A percentile compares a stretch with the other conserved stretches of the same genome.
Conservation (phyloP, 208 protist species). For the Trypanosoma cruzi region DNA sequence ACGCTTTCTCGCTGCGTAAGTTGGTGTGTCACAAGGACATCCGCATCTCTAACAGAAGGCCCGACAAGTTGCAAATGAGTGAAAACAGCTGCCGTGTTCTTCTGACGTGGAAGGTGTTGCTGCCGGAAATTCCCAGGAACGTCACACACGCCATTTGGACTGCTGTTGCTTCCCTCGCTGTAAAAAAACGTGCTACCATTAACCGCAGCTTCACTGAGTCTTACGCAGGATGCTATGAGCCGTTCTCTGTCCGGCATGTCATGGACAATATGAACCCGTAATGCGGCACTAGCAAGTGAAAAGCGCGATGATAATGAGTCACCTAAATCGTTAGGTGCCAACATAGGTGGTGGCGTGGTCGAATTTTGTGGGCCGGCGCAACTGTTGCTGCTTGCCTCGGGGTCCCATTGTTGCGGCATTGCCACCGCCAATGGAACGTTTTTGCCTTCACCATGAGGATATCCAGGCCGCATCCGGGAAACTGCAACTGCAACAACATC, state of each 20-base stretch:
- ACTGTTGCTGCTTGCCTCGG: constrained; percentile 2
- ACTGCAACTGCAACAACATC: too few relatives aligned
- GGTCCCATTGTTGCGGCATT: constrained; percentile 23
- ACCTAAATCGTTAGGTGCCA: neutral
- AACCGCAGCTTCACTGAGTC: constrained; percentile 15
- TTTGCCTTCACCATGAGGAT: neutral
- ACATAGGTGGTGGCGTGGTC: neutral
- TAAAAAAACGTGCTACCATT: neutral
- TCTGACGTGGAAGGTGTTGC: constrained; percentile 11
- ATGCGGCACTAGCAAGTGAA: neutral
- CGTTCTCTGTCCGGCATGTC: constrained; percentile 18
- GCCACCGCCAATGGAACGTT: neutral
- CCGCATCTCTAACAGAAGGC: constrained; percentile 39
- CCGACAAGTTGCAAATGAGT: constrained; percentile 27
- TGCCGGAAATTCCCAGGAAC: neutral
- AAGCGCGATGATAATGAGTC: neutral
- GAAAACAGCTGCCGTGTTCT: neutral
- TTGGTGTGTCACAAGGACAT: constrained; percentile 71
- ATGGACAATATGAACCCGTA: constrained; percentile 27
- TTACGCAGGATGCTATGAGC: constrained; percentile 7
- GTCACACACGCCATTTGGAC: neutral
- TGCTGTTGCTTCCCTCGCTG: neutral
- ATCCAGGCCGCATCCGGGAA: neutral
- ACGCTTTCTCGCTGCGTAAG: constrained; percentile 66
- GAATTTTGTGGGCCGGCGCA: neutral